Percentiles rank a stretch among this genome's conserved stretches.
Evolutionary conservation across 306 rosid species (phyloP).

Genomic region (Pyrus pyrifolia): DNA sequence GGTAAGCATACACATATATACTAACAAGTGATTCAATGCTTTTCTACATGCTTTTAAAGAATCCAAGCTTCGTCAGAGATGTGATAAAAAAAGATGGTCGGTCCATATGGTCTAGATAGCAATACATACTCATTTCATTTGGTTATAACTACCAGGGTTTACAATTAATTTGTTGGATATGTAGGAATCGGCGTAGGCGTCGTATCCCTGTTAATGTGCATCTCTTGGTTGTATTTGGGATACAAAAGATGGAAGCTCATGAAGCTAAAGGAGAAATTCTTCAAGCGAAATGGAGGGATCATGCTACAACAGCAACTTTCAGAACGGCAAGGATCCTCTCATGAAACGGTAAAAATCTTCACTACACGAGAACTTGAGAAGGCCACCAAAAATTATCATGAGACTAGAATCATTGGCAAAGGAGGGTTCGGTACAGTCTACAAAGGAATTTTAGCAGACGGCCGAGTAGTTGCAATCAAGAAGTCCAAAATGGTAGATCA

Average conservation of each 20-base stretch:
- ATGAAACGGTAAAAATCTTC: slow-evolving; percentile 16
- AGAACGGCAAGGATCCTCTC: neutral
- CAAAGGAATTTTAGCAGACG: slow-evolving; percentile 15
- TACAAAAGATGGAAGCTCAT: slow-evolving; percentile 25
- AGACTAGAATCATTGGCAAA: slow-evolving; percentile 21
- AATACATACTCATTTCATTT: too few species aligned
- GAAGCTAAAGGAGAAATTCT: slow-evolving; percentile 20
- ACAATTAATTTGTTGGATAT: neutral
- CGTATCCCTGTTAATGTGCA: neutral
- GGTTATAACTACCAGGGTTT: too few species aligned
- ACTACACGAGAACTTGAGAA: slow-evolving; percentile 15
- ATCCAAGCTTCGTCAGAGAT: too few species aligned
- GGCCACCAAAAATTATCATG: slow-evolving; percentile 34
- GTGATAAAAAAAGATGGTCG: too few species aligned
- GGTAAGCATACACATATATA: neutral
- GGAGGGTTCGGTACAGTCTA: slow-evolving; percentile 28
- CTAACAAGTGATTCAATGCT: too few species aligned
- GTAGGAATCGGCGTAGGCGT: slow-evolving; percentile 19
- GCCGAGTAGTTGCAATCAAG: slow-evolving; percentile 25
- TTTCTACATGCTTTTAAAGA: too few species aligned
- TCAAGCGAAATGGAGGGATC: slow-evolving; percentile 33
- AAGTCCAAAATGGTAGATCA: slow-evolving; percentile 27
- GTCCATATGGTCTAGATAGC: too few species aligned
- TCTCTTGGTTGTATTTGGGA: slow-evolving; percentile 23
- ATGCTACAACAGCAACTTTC: slow-evolving; percentile 28